Evolutionary conservation across 495 filamentous ascomycete genomes (phyloP), one percentile per base, ranked within the genome.

Genomic region (Neurospora hispaniola): DNA sequence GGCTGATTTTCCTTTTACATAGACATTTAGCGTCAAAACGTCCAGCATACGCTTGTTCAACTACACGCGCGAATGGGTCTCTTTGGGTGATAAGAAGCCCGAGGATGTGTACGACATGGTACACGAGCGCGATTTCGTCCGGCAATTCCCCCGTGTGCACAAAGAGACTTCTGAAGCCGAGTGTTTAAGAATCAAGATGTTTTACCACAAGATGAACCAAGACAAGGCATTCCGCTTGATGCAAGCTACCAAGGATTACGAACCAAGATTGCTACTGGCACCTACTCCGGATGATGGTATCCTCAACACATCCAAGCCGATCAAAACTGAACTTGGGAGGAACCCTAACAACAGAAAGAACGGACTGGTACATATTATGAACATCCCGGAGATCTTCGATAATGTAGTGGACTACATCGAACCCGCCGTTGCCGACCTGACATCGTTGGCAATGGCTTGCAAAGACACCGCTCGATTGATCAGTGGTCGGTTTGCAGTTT

Each of bases 361-460:
- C 2, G 11, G n/a, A 11, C 48, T 77, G 7, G 5, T 74, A 12
- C 54, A 10, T 10, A 5, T 76, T 14, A 39, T 78, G 20, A 11
- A 14, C 18, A 59, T 62, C 3, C 11, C 68, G 2, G 76, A 78
- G 18, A n/a, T 78, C 12, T 38, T 62, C 2, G 23, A 35, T 2
- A 27, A 18, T 2, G 46, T 78, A 10, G 8, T 76, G 3, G 16
- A 71, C 10, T 9, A 71, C 0, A 20, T 78, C 5, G n/a, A 10
- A n/a, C 75, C 75, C 0, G 71, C 71, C 68, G 43, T 76, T 39
- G 16, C 73, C 12, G 75, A 78, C 62, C 12, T 78, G 5, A 71
- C 73, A 6, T 70, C 75, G 0, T 46, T 78, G 43, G 75, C 75
- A 5, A 38, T 48, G 11, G 48, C 70, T n/a, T 78, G 75, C 72